A percentile compares a stretch with the other conserved stretches of the same genome.
Conservation (phyloP, 2,329 filamentous ascomycete genomes). For the Neonectria magnoliae region DNA sequence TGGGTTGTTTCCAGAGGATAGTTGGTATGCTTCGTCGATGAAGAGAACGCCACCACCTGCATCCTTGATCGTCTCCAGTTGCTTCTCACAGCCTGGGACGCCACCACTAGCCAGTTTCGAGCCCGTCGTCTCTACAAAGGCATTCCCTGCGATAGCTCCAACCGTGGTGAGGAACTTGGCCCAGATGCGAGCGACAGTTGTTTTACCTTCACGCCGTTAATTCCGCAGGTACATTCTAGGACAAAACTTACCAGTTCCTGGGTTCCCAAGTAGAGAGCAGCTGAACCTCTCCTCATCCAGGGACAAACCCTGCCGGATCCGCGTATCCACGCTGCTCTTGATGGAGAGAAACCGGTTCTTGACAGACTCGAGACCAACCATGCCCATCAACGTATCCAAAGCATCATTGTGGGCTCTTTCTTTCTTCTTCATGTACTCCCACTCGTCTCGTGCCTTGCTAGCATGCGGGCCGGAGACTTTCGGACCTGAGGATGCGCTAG, state of each 20-base stretch:
- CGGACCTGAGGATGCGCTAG: background rate
- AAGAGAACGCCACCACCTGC: conserved; percentile 75
- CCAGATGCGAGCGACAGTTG: conserved; percentile 78
- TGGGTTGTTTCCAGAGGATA: conserved; percentile 66
- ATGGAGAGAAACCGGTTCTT: conserved; percentile 71
- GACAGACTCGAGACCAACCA: conserved; percentile 77
- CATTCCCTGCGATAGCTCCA: conserved; percentile 67
- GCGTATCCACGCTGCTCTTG: conserved; percentile 70
- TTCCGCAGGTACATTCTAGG: background rate
- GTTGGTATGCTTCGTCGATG: conserved; percentile 83
- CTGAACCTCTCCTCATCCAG: conserved; percentile 69
- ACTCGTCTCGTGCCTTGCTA: conserved; percentile 60
- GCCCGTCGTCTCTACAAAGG: conserved; percentile 75
- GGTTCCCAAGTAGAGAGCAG: conserved; percentile 74
- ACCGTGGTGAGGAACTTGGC: conserved; percentile 71
- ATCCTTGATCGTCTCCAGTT: conserved; percentile 60
- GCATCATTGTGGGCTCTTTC: conserved; percentile 61
- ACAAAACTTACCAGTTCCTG: conserved; percentile 70
- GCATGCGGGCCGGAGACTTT: background rate
- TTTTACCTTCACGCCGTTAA: conserved; percentile 61
- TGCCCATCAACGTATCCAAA: conserved; percentile 72
- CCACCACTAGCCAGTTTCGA: conserved; percentile 72
- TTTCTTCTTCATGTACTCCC: conserved; percentile 67
- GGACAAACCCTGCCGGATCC: conserved; percentile 65
- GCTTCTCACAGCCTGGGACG: conserved; percentile 64